Percentiles rank a stretch among this genome's conserved stretches.
phyloP scores from a whole-genome alignment of 331 rosid species.

The Acacia pycnantha region DNA sequence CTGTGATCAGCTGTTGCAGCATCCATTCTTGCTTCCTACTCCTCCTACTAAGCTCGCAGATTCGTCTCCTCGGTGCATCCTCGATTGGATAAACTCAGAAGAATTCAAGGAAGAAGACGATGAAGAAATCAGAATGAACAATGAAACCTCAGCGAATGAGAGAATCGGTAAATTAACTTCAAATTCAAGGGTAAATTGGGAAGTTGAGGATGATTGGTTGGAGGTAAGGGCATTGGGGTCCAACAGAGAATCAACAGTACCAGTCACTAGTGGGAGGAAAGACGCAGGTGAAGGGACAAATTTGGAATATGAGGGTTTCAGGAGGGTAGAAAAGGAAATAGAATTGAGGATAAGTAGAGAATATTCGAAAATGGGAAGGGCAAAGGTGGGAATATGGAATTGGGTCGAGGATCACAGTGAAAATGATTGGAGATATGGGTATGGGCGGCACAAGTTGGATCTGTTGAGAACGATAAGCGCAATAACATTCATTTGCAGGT shows the following conservation, averaged over 20 bases:
- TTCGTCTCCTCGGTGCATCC: slow-evolving; percentile 81
- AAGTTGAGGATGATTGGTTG: slow-evolving; percentile 55
- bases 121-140: neutral
- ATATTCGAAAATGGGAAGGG: slow-evolving; percentile 35
- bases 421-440: neutral
- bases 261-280: neutral
- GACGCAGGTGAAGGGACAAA: slow-evolving; percentile 24
- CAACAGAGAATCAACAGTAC: slow-evolving; percentile 22
- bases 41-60: slow-evolving; percentile 28
- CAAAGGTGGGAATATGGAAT: slow-evolving; percentile 32
- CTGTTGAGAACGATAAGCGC: neutral
- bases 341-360: slow-evolving; percentile 5
- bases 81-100: slow-evolving; percentile 61
- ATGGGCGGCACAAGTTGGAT: slow-evolving; percentile 6
- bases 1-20: slow-evolving; percentile 82
- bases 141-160: slow-evolving; percentile 23
- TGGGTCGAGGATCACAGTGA: slow-evolving; percentile 8
- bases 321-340: slow-evolving; percentile 33
- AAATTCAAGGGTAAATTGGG: slow-evolving; percentile 61
- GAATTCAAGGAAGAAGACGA: slow-evolving; percentile 31
- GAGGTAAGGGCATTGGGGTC: slow-evolving; percentile 42
- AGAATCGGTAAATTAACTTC: slow-evolving; percentile 58
- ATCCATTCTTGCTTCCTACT: slow-evolving; percentile 54
- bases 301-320: slow-evolving; percentile 14
- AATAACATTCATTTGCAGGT: slow-evolving; percentile 21